phyloP scores from a whole-genome alignment of 139 green algal species.

The Micractinium conductrix region DNA sequence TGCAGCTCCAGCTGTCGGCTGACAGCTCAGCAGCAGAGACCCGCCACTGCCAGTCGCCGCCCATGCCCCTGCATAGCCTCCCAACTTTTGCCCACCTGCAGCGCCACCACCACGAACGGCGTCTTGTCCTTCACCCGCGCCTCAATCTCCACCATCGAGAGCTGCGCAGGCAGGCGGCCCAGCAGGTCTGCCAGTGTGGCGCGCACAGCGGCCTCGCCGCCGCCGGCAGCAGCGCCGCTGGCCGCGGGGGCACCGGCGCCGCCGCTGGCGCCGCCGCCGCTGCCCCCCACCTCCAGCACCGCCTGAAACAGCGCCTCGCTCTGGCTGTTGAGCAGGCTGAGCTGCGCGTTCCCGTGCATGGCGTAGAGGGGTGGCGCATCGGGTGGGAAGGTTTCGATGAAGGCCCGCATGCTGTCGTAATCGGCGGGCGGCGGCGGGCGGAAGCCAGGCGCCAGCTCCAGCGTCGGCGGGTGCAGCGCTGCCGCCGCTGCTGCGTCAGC shows the following conservation, averaged over 20 bases:
- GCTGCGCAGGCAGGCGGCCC: slow-evolving; percentile 79
- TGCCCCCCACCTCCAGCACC: slow-evolving; percentile 49
- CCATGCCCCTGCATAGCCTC: too few relatives aligned
- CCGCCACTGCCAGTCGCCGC: background rate
- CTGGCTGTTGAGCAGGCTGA: slow-evolving; percentile 89
- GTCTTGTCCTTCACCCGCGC: slow-evolving; percentile 76
- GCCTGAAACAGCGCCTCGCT: slow-evolving; percentile 70
- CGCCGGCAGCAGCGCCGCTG: slow-evolving; percentile 80
- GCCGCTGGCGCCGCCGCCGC: background rate
- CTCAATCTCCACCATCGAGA: slow-evolving; percentile 88
- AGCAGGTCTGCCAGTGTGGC: slow-evolving; percentile 86
- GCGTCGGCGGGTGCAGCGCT: slow-evolving; percentile 20
- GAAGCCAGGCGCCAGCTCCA: slow-evolving; percentile 85
- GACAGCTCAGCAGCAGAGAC: background rate
- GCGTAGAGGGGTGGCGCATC: slow-evolving; percentile 87
- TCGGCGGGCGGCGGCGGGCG: slow-evolving; percentile 54
- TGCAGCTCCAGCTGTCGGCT: too few relatives aligned
- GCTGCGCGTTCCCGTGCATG: slow-evolving; percentile 93
- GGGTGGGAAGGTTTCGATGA: slow-evolving; percentile 76
- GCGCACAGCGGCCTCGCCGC: slow-evolving; percentile 53
- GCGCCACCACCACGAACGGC: slow-evolving; percentile 91
- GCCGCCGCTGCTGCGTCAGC: background rate
- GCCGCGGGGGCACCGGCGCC: slow-evolving; percentile 54
- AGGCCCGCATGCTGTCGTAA: slow-evolving; percentile 68
- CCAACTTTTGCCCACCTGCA: slow-evolving; percentile 66